Evolutionary conservation across 2,329 filamentous ascomycete genomes (phyloP).

Genomic region (Neopestalotiopsis rosae): DNA sequence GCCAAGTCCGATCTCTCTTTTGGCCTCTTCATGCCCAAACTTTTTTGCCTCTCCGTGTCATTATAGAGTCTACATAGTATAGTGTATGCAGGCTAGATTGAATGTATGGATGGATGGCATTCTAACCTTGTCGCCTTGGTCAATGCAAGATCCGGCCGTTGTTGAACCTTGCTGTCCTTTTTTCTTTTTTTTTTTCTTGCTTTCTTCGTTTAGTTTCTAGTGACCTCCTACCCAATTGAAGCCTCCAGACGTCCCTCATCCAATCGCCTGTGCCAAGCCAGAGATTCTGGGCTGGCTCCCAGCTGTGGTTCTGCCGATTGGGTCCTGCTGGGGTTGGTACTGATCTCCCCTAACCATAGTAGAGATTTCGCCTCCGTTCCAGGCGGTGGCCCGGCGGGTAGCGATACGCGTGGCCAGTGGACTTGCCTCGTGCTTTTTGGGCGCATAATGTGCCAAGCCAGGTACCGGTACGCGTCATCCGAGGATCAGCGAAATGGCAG

Average conservation of each 20-base stretch:
- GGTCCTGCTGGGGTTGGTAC: slow-evolving; percentile 4
- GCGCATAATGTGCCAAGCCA: neutral
- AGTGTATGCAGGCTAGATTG: neutral
- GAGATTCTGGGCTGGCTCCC: neutral
- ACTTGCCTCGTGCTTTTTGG: neutral
- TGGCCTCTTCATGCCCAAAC: neutral
- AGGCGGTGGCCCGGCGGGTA: neutral
- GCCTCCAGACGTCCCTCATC: neutral
- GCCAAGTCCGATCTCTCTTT: neutral
- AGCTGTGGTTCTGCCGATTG: slow-evolving; percentile 12
- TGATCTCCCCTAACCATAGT: neutral
- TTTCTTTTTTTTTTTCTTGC: neutral
- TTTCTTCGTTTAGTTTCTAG: neutral
- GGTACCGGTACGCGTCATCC: slow-evolving; percentile 12
- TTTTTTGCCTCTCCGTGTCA: neutral
- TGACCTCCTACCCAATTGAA: slow-evolving; percentile 1
- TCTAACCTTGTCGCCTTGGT: neutral
- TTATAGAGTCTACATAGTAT: neutral
- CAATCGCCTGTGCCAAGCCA: neutral
- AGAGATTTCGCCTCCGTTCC: neutral
- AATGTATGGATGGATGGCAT: neutral
- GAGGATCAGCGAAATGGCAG: slow-evolving; percentile 15
- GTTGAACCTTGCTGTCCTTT: neutral
- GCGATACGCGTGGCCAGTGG: neutral
- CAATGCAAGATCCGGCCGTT: slow-evolving; percentile 7